These are phyloP conservation scores for Periconia sp. DNA, from an alignment of 2,329 filamentous ascomycete species.

Conservation along the genomic window DNA sequence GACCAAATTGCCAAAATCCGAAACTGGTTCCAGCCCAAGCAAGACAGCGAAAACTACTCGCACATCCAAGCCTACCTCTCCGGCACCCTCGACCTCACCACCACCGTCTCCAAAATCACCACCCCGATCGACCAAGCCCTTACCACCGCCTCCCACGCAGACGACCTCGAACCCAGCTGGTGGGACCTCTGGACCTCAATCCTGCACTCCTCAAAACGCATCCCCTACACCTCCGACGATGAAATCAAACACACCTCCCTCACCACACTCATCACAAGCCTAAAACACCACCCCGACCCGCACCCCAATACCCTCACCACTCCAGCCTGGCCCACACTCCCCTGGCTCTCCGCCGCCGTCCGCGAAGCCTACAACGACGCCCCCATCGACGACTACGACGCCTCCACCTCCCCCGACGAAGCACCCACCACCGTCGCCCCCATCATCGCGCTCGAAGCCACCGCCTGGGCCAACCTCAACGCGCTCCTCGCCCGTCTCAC, in stretches of 20 bases:
- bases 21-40: constrained; percentile 31
- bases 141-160: background rate
- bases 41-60: constrained; percentile 23
- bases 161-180: constrained; percentile 21
- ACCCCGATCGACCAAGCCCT: constrained; percentile 29
- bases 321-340: constrained; percentile 12
- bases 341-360: constrained; percentile 23
- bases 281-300: constrained; percentile 28
- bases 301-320: background rate
- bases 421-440: constrained; percentile 9
- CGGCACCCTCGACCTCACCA: constrained; percentile 14
- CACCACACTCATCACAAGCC: constrained; percentile 20
- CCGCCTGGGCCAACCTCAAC: constrained; percentile 36
- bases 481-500: constrained; percentile 32
- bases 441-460: constrained; percentile 22
- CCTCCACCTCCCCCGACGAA: constrained; percentile 11
- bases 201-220: constrained; percentile 32
- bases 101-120: constrained; percentile 19
- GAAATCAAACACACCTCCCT: constrained; percentile 17
- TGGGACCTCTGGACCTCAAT: constrained; percentile 34
- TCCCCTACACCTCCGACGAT: constrained; percentile 16
- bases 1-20: constrained; percentile 33
- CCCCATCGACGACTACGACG: constrained; percentile 11
- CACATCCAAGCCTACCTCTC: constrained; percentile 26
- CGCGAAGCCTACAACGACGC: constrained; percentile 35